Base-by-base conservation (phyloP, 805 yeast species). In the Starmera caribaea region DNA sequence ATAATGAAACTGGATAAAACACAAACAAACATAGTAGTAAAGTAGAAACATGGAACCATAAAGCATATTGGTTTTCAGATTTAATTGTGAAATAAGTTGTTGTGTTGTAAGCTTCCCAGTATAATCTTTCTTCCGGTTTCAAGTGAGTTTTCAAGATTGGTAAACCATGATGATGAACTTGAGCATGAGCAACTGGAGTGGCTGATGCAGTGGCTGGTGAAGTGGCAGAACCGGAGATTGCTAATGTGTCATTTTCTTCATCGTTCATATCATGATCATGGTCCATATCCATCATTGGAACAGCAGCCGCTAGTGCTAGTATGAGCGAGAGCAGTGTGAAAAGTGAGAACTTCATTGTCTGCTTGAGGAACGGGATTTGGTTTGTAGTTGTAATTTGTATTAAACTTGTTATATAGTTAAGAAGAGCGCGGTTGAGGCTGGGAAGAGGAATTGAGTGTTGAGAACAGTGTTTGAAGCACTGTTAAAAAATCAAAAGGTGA, bases 51-150 rank as follows among this genome's bases (percentile, higher is more conserved):
- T 88, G 96, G 32, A 66, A 49, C 45, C 66, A 66, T 26, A 88
- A 61, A 1, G 79, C 69, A 12, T 66, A 42, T 41, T 75, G 71
- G 46, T 69, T 69, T 4, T 76, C 69, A 3, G 71, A 49, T 0
- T 68, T 70, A 11, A 73, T 53, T 8, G 74, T 77, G 61, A 85
- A 77, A 57, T 71, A 88, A 3, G 86, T 79, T 2, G 90, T 81
- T 12, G 94, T 76, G 53, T 83, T 77, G 60, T 88, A 89, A 21
- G 60, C 55, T 37, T 76, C 78, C 97, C 97, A 89, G 59, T 72
- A 89, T 24, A 69, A 55, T 40, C 76, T 64, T 58, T 88, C 96
- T 35, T 77, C 82, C 1, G 89, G 81, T 14, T 78, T 69, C 37
- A 89, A 68, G 15, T 74, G 53, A 2, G 83, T 81, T 43, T 71